Evolutionary conservation across 2,329 filamentous ascomycete species (phyloP), one percentile per base, ranked within the genome.

Genomic region (Stenocarpella maydis): DNA sequence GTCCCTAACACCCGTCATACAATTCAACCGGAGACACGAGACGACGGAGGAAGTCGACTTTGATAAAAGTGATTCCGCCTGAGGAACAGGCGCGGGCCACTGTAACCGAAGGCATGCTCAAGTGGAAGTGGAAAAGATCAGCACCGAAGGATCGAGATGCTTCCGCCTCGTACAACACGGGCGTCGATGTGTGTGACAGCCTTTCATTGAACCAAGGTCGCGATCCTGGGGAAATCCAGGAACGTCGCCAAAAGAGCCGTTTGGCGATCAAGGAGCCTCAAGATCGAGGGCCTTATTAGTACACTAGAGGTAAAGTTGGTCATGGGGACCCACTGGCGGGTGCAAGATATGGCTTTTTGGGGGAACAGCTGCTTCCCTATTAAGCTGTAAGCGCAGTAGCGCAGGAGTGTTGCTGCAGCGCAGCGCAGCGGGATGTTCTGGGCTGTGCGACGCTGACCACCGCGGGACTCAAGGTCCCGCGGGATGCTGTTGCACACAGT

Each of bases 211-310:
- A 15, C 21, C 34, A 49, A 54, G 34, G 55, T 47, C 55, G 17
- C 52, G 37, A 61, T 49, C 34, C 50, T 60, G 50, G 64, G 49
- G 50, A 66, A 66, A 45, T 66, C 50, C 64, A 54, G 49, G 50
- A 45, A 53, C 64, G 50, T 39, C 49, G 37, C 45, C 9, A 37
- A 34, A 53, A 41, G 55, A 37, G 21, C n/a, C 37, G 41, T 37
- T 31, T 49, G 58, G 47, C 61, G 67, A 50, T 64, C 58, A 34
- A 53, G 37, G 55, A 68, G 47, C 50, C 58, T 41, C 37, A 65
- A 55, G 41, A 49, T 49, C 34, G 34, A 50, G 31, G 43, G n/a
- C 21, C 41, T 41, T 41, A 54, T 41, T 41, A 54, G 53, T 67
- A 19, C 21, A n/a, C 43, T 19, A 26, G 19, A 45, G 41, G 41